Evolutionary conservation across 768 basidiomycete species (phyloP).

Genomic region (Lactarius hengduanensis): DNA sequence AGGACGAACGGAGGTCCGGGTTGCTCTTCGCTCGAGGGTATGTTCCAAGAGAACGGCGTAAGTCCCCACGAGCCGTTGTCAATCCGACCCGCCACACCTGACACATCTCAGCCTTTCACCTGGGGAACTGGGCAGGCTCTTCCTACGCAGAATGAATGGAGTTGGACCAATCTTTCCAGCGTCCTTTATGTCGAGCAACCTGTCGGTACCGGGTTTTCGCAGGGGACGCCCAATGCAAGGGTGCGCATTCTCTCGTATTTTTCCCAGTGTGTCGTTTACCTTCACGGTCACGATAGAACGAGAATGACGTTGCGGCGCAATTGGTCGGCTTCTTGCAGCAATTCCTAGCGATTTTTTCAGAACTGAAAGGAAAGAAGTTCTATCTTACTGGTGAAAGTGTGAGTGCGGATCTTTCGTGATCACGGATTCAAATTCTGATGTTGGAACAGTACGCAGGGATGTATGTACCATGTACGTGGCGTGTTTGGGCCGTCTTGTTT

Average conservation of each 20-base stretch:
- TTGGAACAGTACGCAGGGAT: slow-evolving; percentile 64
- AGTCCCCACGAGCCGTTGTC: slow-evolving; percentile 31
- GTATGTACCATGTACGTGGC: slow-evolving; percentile 57
- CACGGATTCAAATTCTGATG: not conserved
- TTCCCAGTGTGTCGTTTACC: not conserved
- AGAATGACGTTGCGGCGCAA: slow-evolving; percentile 57
- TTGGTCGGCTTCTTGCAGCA: slow-evolving; percentile 66
- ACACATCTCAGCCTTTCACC: slow-evolving; percentile 52
- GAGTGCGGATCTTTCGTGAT: slow-evolving; percentile 31
- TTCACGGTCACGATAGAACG: slow-evolving; percentile 36
- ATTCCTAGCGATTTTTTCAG: slow-evolving; percentile 71
- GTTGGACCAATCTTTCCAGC: slow-evolving; percentile 80
- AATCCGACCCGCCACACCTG: not conserved
- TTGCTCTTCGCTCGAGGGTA: slow-evolving; percentile 71
- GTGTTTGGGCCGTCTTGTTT: slow-evolving; percentile 31
- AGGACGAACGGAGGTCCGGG: slow-evolving; percentile 86
- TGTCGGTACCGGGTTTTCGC: slow-evolving; percentile 76
- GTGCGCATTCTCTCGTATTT: slow-evolving; percentile 28
- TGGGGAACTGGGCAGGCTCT: slow-evolving; percentile 65
- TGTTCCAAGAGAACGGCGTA: slow-evolving; percentile 77
- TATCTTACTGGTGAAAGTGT: slow-evolving; percentile 78
- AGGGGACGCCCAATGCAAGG: slow-evolving; percentile 59
- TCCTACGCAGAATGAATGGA: slow-evolving; percentile 62
- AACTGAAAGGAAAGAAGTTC: slow-evolving; percentile 70
- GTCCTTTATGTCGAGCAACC: slow-evolving; percentile 77